Evolutionary conservation across 2,329 filamentous ascomycete species (phyloP), one percentile per base, ranked within the genome.

Genomic region (Harringtonia aguacate): DNA sequence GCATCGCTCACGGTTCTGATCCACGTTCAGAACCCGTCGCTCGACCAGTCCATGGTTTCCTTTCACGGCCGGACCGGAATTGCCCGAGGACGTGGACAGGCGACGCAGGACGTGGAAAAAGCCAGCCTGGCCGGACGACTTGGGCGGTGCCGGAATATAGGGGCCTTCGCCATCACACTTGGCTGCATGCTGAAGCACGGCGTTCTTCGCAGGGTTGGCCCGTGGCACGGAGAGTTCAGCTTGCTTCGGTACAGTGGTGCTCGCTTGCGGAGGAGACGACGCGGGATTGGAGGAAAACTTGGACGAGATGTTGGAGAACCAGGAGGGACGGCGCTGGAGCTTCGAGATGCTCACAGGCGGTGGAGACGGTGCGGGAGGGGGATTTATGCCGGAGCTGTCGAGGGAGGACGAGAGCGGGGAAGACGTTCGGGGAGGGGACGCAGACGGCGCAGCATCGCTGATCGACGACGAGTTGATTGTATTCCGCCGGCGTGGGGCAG

Each of bases 291-390:
- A 79, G 3, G 85, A 88, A 66, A 97, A 95, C 60, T 94, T 95
- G 52, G 86, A 90, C 51, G 87, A 94, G 52, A 97, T 79, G 57
- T 80, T 95, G 45, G 86, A 86, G 56, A 97, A 89, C 92, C 92
- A 98, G 14, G 89, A 95, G 49, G 80, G 81, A 51, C 87, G 75
- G 43, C 77, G 70, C 37, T 69, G 65, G 12, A 37, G 29, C 30
- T 28, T 41, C 21, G 8, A 24, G 30, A 3, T 29, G 14, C 20
- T 17, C 21, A 28, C 29, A 20, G 22, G 17, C 8, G 42, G 21
- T 12, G 48, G 39, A 9, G 44, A 30, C 17, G 46, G 13, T 5
- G 31, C 21, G 8, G 35, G 13, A 2, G 30, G 31, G 29, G 39
- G 30, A n/a, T 13, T 40, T 9, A n/a, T n/a, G n/a, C n/a, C n/a